Percentiles rank a stretch among this genome's conserved stretches.
phyloP scores from a whole-genome alignment of 768 basidiomycete species.

The Serendipita indica region DNA sequence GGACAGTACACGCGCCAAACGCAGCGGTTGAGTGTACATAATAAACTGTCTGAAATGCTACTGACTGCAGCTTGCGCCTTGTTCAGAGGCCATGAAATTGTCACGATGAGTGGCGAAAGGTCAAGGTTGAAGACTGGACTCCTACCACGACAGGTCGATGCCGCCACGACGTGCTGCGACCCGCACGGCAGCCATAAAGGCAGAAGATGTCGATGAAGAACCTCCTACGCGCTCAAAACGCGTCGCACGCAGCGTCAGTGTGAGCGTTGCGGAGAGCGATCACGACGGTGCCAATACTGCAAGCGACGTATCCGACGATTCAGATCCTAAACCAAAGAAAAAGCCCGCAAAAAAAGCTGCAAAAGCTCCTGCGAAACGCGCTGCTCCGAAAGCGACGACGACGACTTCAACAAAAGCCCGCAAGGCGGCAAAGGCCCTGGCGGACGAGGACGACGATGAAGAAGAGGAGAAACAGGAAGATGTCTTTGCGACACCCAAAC shows the following conservation, averaged over 20 bases:
- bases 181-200: background rate
- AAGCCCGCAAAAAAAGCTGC: background rate
- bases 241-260: background rate
- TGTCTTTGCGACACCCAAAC: background rate
- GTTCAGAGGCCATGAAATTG: background rate
- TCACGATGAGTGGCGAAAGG: background rate
- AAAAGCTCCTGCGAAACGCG: background rate
- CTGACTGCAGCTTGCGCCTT: background rate
- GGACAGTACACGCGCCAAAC: background rate
- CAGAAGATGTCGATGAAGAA: background rate
- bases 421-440: constrained; percentile 5
- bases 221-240: background rate
- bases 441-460: constrained; percentile 11
- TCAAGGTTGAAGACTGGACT: background rate
- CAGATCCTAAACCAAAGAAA: background rate
- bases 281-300: background rate
- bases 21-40: background rate
- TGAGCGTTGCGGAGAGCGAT: constrained; percentile 8
- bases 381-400: background rate
- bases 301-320: constrained; percentile 5
- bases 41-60: background rate
- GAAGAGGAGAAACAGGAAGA: background rate
- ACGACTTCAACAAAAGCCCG: constrained; percentile 4
- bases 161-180: constrained; percentile 6
- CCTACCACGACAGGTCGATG: background rate